Evolutionary conservation across 768 basidiomycete genomes (phyloP), one percentile per base, ranked within the genome.

Genomic region (Russula sp.): DNA sequence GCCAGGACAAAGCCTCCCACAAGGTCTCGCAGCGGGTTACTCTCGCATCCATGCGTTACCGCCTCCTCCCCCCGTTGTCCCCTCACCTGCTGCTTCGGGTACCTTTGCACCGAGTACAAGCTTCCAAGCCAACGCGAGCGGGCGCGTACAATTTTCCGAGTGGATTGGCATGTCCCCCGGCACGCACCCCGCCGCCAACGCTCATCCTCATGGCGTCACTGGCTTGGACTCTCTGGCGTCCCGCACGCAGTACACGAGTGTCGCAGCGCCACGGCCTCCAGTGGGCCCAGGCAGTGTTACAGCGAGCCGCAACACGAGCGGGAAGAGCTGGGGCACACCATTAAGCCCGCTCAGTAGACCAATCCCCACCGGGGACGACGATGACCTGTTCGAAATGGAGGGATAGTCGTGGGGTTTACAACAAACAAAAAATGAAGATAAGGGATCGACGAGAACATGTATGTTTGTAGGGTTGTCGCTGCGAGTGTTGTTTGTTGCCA

Each of bases 1-100:
- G 1, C 93, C 94, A 0, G 93, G 93, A 1, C 91, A 94, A 74
- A 88, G 85, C 73, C 78, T 96, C 13, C 93, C 95, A 1, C 93
- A 95, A 59, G 94, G 94, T 38, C 81, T 98, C 34, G 94, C 93
- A 0, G 91, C 91, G 0, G 94, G 93, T 0, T 86, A 93, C 70
- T 93, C 90, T 34, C 81, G 93, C 60, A 87, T 98, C 60, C 94
- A 98, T 67, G 87, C 93, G 1, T 75, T 79, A 32, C 79, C 81
- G 0, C 73, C 72, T 5, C 69, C 70, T 14, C 71, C 69, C n/a
- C 71, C 69, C n/a, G 50, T 70, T 1, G 73, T 75, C 22, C 68
- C 70, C 10, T 79, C 76, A 0, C 79, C 79, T 1, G 68, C 70
- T 5, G 63, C 71, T 3, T 69, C 73, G 9, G 68, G 67, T 50